Conservation (phyloP, 768 basidiomycete species). For the Macrolepiota dolichaula region DNA sequence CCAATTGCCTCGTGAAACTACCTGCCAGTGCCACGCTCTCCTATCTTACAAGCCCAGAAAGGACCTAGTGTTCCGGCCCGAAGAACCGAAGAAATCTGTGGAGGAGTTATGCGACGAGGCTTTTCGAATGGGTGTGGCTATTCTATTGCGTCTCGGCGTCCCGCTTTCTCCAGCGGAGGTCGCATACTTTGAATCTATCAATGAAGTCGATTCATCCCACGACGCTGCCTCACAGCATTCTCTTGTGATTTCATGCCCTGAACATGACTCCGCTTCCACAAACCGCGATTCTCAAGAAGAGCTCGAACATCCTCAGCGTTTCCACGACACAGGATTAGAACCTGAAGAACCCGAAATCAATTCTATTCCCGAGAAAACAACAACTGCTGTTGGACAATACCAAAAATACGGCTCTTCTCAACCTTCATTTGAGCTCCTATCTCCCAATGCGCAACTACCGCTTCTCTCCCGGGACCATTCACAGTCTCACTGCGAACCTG, state of each 20-base stretch:
- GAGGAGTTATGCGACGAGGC: not conserved
- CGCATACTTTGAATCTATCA: not conserved
- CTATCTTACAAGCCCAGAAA: not conserved
- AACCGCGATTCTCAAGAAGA: not conserved
- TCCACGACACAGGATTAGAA: no score
- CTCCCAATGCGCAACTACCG: not conserved
- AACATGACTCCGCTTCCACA: not conserved
- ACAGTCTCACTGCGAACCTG: not conserved
- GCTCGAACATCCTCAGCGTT: not conserved
- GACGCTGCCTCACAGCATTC: not conserved
- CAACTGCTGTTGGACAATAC: no score
- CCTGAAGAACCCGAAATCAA: not conserved
- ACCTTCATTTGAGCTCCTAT: not conserved
- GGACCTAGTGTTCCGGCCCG: not conserved
- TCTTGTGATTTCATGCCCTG: not conserved
- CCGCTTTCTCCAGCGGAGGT: not conserved
- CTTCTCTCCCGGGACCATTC: not conserved
- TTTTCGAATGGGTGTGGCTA: not conserved
- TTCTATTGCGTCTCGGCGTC: not conserved
- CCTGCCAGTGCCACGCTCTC: not conserved
- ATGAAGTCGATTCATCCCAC: not conserved
- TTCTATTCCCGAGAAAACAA: not conserved
- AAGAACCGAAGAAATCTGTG: not conserved
- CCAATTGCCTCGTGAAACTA: not conserved
- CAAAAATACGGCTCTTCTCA: not conserved